Base-by-base conservation (phyloP, 495 filamentous ascomycete species). In the Penicillium lagena region DNA sequence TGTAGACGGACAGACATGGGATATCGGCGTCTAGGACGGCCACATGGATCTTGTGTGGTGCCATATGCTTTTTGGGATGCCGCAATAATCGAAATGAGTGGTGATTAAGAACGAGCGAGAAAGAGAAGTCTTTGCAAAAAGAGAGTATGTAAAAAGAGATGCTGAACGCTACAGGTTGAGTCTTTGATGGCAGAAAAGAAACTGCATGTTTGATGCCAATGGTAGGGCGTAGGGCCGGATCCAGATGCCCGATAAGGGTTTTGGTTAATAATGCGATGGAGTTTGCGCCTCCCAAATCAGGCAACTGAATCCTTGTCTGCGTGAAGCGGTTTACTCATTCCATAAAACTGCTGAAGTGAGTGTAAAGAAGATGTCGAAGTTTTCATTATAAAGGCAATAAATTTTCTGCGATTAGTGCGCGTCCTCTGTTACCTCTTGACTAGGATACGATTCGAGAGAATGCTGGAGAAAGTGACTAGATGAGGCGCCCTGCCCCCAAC, bases 11-110 rank as follows among this genome's bases (percentile, higher is more conserved):
- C 29, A 58, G 58, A 12, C 65, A 62, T 36, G 67, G 67, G 17
- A 67, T 44, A 48, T 71, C 67, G 36, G 57, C 49, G 49, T 73
- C 69, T 32, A 73, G 55, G 37, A 67, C 55, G 22, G 69, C 69
- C 48, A 73, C 55, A 50, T 73, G 69, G 49, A 67, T 58, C 11
- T 17, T 53, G 29, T 52, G 45, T 12, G 42, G 39, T 40, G 45
- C 45, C 49, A 51, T 63, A 29, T 35, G 38, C n/a, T 37, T n/a
- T 22, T 29, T 44, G 15, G 42, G 11, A 29, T 9, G 12, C 8
- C 12, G 15, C 37, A 30, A 12, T 8, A 8, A 13, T 17, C 31
- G 43, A 17, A 22, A 45, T 36, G 9, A 22, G 22, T 22, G 22
- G 2, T 22, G 22, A 22, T 22, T 22, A 4, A 22, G 6, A 22